Percentiles rank a stretch among this genome's conserved stretches.
These are phyloP conservation scores for Verbascum thapsus DNA, from an alignment of 257 asterid genomes.

Conservation along the genomic window DNA sequence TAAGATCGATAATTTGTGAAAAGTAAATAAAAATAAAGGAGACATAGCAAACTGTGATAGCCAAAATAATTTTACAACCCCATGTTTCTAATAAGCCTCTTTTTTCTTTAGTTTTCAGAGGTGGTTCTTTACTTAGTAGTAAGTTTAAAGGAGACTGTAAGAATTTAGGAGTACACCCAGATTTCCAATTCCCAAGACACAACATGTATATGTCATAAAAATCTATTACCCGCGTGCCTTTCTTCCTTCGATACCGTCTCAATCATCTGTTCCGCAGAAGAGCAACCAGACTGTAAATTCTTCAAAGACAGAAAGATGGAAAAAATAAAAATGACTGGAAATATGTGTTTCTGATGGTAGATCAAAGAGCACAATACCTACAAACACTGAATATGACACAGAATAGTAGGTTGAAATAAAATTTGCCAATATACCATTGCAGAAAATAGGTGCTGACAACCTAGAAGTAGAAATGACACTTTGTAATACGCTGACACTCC, in stretches of 20 bases:
- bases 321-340: not conserved
- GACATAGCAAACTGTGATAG: not conserved
- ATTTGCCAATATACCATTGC: not conserved
- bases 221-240: constrained; percentile 42
- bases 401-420: not conserved
- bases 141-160: not conserved
- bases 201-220: not conserved
- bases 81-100: not conserved
- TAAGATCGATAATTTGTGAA: constrained; percentile 8
- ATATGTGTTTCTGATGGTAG: not conserved
- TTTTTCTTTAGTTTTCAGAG: not conserved
- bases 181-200: constrained; percentile 5
- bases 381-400: not conserved
- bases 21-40: constrained; percentile 7
- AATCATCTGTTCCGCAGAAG: constrained; percentile 27
- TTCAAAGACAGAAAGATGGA: constrained; percentile 18
- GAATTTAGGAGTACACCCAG: not conserved
- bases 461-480: not conserved
- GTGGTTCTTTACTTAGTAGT: not conserved
- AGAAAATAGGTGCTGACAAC: not conserved
- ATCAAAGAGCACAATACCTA: not conserved
- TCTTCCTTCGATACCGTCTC: constrained; percentile 29
- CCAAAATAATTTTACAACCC: not conserved
- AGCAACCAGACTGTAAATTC: constrained; percentile 28
- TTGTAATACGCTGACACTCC: not conserved